Evolutionary conservation across 78 protist species (phyloP).

Genomic region (Diacronema lutheri): DNA sequence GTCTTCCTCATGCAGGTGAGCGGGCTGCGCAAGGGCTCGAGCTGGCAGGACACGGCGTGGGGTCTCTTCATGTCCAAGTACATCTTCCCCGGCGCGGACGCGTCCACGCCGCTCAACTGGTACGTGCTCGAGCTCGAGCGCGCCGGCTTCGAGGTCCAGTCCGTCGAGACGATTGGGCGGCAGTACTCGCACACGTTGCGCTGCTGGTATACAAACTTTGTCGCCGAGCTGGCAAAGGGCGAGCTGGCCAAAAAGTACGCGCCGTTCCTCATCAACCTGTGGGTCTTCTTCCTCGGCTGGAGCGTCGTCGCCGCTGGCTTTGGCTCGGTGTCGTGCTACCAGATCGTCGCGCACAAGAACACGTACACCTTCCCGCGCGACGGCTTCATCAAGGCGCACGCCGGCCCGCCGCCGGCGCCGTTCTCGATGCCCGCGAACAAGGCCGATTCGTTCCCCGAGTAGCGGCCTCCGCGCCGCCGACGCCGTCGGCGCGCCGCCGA

Average conservation of each 20-base stretch:
- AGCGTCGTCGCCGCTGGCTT: slow-evolving; percentile 34
- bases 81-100: slow-evolving; percentile 66
- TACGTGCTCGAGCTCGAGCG: slow-evolving; percentile 25
- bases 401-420: no score
- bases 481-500: no score
- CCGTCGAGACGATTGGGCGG: slow-evolving; percentile 45
- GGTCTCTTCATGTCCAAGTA: slow-evolving; percentile 56
- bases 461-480: no score
- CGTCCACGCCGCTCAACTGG: slow-evolving; percentile 50
- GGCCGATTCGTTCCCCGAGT: no score
- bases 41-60: slow-evolving; percentile 51
- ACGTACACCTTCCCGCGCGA: no score
- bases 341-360: slow-evolving; percentile 43
- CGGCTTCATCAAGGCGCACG: no score
- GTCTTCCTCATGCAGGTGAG: slow-evolving; percentile 50
- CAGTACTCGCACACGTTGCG: slow-evolving; percentile 52
- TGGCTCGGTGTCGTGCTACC: slow-evolving; percentile 55
- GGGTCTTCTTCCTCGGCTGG: slow-evolving; percentile 58
- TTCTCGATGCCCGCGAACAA: no score
- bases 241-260: neutral
- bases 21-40: slow-evolving; percentile 47
- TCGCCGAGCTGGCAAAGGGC: slow-evolving; percentile 17
- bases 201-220: slow-evolving; percentile 37
- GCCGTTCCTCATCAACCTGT: neutral
- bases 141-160: slow-evolving; percentile 58